phyloP scores from a whole-genome alignment of 768 basidiomycete genomes.

The Lactarius trivialis region DNA sequence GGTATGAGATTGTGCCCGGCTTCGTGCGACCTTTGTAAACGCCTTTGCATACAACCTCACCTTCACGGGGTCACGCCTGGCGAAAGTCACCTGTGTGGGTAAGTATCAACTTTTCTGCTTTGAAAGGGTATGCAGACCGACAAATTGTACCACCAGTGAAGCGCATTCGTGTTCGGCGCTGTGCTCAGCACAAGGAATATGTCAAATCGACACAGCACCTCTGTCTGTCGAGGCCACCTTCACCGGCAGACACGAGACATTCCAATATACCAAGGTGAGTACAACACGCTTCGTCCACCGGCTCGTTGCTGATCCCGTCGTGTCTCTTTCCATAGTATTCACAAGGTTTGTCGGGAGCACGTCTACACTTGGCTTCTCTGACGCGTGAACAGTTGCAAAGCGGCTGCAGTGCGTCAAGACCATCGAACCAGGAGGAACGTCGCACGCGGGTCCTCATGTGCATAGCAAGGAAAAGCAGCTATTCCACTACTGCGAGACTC shows the following conservation, averaged over 20 bases:
- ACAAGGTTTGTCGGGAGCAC: conserved; percentile 37
- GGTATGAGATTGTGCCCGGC: conserved; percentile 48
- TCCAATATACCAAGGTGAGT: conserved; percentile 57
- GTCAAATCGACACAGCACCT: conserved; percentile 52
- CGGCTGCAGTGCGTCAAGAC: conserved; percentile 45
- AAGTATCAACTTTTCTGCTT: conserved; percentile 10
- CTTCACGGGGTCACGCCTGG: conserved; percentile 41
- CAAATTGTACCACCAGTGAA: conserved; percentile 34
- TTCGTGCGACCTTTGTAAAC: conserved; percentile 47
- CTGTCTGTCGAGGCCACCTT: conserved; percentile 58
- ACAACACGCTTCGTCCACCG: neutral
- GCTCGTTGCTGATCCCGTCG: neutral
- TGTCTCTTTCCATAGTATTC: conserved; percentile 37
- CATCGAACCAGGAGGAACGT: conserved; percentile 37
- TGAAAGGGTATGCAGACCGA: neutral
- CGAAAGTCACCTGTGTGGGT: conserved; percentile 55
- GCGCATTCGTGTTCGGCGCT: conserved; percentile 40
- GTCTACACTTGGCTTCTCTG: neutral
- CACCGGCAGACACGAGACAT: conserved; percentile 51
- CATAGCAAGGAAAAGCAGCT: conserved; percentile 42
- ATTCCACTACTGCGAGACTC: conserved; percentile 50
- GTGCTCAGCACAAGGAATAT: conserved; percentile 46
- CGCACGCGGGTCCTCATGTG: conserved; percentile 42
- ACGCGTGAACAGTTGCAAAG: conserved; percentile 36
- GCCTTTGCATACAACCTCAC: conserved; percentile 47